phyloP scores from a whole-genome alignment of 2,329 filamentous ascomycete genomes.

The Mariannaea sp. region DNA sequence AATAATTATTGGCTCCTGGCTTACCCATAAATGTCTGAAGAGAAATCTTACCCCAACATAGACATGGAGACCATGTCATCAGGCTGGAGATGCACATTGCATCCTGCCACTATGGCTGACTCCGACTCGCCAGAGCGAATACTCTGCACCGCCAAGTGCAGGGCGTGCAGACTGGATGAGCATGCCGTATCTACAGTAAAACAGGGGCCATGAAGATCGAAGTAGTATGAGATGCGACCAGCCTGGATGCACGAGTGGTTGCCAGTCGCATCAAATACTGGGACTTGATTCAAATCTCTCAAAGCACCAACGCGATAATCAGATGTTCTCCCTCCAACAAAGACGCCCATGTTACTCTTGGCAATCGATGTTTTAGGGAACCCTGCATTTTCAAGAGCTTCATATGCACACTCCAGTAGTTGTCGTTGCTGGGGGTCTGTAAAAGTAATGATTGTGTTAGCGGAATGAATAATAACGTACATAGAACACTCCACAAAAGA shows the following conservation, averaged over 20 bases:
- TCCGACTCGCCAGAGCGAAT: conserved; percentile 42
- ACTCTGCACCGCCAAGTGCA: conserved; percentile 49
- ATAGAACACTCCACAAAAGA: no score
- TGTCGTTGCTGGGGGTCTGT: conserved; percentile 40
- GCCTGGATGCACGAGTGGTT: conserved; percentile 49
- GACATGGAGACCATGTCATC: conserved; percentile 34
- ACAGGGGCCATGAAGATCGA: conserved; percentile 52
- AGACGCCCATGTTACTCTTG: conserved; percentile 38
- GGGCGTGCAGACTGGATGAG: conserved; percentile 52
- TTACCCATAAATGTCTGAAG: no score
- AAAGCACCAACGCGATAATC: conserved; percentile 33
- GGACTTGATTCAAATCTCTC: conserved; percentile 47
- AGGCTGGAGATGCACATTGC: conserved; percentile 35
- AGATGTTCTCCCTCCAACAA: conserved; percentile 34
- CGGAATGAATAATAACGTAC: no score
- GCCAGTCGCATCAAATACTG: conserved; percentile 53
- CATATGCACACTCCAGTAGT: conserved; percentile 35
- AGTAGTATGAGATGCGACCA: conserved; percentile 55
- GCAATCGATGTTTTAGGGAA: conserved; percentile 37
- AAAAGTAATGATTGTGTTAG: no score
- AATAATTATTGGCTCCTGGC: no score
- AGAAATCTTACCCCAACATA: no score
- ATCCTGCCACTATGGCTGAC: conserved; percentile 37
- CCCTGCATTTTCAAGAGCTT: conserved; percentile 42
- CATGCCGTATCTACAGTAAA: conserved; percentile 58